Conservation (phyloP, 129 eudicot genomes). For the Flaveria ramosissima region DNA sequence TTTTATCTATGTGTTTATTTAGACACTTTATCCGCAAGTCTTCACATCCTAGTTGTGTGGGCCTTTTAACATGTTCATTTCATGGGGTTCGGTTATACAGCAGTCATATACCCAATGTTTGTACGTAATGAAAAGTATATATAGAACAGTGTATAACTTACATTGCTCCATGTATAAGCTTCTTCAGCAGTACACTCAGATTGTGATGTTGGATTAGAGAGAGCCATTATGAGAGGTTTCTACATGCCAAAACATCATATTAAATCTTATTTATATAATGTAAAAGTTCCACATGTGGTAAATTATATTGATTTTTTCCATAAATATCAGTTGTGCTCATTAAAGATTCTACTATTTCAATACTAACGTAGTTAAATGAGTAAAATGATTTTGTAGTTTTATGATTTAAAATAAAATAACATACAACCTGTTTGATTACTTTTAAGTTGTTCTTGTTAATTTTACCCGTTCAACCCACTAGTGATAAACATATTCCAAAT, state of each 20-base stretch:
- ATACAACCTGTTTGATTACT: not conserved
- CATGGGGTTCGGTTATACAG: not conserved
- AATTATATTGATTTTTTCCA: not conserved
- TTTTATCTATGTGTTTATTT: not conserved
- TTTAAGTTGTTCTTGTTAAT: not conserved
- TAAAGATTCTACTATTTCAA: not conserved
- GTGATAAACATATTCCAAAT: not conserved
- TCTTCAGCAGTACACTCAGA: constrained; percentile 99
- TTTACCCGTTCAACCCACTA: not conserved
- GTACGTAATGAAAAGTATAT: not conserved
- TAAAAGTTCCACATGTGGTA: too few species aligned
- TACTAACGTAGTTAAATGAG: not conserved
- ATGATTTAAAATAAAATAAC: not conserved
- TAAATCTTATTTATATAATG: not conserved
- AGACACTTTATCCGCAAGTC: not conserved
- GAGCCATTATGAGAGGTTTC: constrained; percentile 96
- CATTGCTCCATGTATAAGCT: constrained; percentile 96
- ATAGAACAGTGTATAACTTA: constrained; percentile 31
- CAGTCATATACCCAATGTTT: not conserved
- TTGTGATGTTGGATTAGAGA: constrained; percentile 98
- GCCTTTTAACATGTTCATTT: constrained; percentile 5
- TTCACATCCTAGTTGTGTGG: not conserved
- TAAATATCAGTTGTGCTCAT: not conserved
- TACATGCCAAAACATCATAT: constrained; percentile 36
- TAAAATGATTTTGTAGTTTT: not conserved